These are phyloP conservation scores for Penicillium paradoxum DNA, from an alignment of 495 filamentous ascomycete species.

Conservation along the genomic window DNA sequence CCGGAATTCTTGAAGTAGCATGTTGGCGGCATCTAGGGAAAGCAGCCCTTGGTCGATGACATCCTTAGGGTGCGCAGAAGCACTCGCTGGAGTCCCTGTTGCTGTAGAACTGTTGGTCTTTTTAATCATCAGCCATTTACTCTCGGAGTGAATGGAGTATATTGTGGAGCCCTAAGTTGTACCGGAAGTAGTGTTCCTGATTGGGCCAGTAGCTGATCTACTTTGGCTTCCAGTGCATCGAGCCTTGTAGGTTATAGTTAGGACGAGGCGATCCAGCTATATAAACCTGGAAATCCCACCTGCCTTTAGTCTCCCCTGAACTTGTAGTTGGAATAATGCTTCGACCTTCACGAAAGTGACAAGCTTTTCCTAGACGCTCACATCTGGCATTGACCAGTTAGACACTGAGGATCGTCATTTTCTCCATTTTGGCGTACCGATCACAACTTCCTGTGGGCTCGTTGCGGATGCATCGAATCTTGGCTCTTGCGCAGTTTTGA, in stretches of 20 bases:
- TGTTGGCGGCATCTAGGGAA: conserved; percentile 19
- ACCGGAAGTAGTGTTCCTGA: not conserved
- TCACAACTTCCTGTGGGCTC: conserved; percentile 7
- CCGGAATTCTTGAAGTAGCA: conserved; percentile 15
- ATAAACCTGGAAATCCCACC: not conserved
- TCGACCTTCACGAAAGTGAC: conserved; percentile 10
- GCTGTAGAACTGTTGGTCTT: not conserved
- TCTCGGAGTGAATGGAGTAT: not conserved
- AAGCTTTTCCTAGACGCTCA: conserved; percentile 13
- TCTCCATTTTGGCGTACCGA: not conserved
- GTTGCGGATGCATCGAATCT: conserved; percentile 15
- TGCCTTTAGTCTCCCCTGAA: not conserved
- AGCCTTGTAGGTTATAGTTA: conserved; percentile 1
- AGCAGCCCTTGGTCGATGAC: conserved; percentile 18
- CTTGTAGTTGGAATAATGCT: not conserved
- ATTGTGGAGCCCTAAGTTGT: not conserved
- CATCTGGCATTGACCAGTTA: conserved; percentile 4
- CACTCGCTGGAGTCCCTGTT: not conserved
- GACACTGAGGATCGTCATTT: not conserved
- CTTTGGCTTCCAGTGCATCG: conserved; percentile 13
- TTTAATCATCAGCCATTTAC: not conserved
- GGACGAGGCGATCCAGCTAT: not conserved
- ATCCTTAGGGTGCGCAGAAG: conserved; percentile 3
- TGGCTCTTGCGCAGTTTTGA: conserved; percentile 20
- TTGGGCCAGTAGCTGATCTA: conserved; percentile 13